Evolutionary conservation across 2,329 filamentous ascomycete species (phyloP), one percentile per base, ranked within the genome.

Genomic region (Arachnomyces sp.): DNA sequence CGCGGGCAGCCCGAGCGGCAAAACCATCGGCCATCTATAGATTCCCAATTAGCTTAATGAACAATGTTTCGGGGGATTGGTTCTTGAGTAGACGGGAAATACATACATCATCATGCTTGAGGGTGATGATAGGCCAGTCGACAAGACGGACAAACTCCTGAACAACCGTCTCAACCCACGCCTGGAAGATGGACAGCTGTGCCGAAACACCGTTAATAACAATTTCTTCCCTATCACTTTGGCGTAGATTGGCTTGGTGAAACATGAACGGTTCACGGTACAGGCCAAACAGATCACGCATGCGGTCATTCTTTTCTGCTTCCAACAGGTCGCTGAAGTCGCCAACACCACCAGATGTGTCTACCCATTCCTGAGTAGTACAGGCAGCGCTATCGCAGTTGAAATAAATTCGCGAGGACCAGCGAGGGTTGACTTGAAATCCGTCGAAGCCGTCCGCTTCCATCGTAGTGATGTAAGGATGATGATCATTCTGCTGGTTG

Each of bases 331-430:
- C 61, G 3, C 63, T 57, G 48, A 78, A 79, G 32, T 60, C 64
- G 3, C 77, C 76, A n/a, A 57, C 62, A 32, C 74, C 75, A 28
- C 57, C 68, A 3, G 75, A 76, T 2, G 76, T 80, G 39, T 73
- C 65, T 36, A 75, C 76, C 77, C 77, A 81, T 54, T 81, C 77
- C 36, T 70, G 59, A 13, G 72, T 53, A 0, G 76, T 80, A 53
- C 77, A 81, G 15, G 59, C 63, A 2, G 74, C 65, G 12, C 68
- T 68, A 52, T 78, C 71, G 55, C 77, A 80, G 60, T 81, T 79
- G 66, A 77, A 81, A 62, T 80, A 81, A 44, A 81, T 80, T 31
- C 73, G 71, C 3, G 74, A 76, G 1, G 77, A 73, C 71, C 72
- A 81, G 34, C 77, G 73, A 3, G 75, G 75, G 52, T 77, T 72